A percentile compares a stretch with the other conserved stretches of the same genome.
Conservation (phyloP, 345 rosid genomes). For the Angophora floribunda region DNA sequence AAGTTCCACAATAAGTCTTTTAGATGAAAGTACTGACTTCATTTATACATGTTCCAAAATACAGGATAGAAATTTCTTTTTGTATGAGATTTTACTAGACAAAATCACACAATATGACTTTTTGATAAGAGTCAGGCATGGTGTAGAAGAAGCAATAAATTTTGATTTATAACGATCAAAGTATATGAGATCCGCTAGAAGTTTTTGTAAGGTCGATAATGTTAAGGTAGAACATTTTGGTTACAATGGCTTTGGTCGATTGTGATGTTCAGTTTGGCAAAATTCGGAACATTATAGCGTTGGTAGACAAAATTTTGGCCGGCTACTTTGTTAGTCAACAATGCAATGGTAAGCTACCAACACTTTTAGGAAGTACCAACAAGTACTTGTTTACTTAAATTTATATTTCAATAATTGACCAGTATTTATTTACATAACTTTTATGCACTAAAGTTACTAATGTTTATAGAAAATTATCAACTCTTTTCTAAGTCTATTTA, state of each 20-base stretch:
- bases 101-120: neutral
- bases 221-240: neutral
- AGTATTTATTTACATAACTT: neutral
- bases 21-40: neutral
- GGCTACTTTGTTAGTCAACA: neutral
- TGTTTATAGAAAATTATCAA: neutral
- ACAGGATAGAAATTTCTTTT: neutral
- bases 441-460: neutral
- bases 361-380: neutral
- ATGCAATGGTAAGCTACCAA: neutral
- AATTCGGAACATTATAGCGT: neutral
- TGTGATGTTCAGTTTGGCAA: neutral
- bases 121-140: neutral
- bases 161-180: neutral
- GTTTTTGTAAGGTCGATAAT: neutral
- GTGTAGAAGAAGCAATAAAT: neutral
- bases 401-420: neutral
- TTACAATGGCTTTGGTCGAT: neutral
- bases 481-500: neutral
- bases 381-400: neutral
- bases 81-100: neutral
- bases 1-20: neutral
- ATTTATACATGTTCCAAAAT: neutral
- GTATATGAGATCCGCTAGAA: neutral
- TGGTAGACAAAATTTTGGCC: neutral